Base-by-base conservation (phyloP, 164 flowering plant genomes). In the Echeveria elegans region DNA sequence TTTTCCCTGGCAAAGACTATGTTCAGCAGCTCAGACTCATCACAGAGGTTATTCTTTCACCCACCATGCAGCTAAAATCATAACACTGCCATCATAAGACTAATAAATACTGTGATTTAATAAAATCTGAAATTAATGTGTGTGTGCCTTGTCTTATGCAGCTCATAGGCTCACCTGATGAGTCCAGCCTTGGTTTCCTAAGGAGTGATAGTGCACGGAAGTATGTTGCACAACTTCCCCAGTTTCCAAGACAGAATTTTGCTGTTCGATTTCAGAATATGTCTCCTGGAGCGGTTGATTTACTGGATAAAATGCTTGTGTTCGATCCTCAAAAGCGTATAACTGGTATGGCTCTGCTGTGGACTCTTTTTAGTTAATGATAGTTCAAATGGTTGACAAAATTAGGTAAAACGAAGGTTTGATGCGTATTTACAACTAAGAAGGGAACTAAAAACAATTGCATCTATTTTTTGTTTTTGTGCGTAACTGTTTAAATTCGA, bases 131-230 rank as follows among this genome's bases (percentile, higher is more conserved):
- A n/a, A n/a, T n/a, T n/a, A n/a, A n/a, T n/a, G n/a, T n/a, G n/a
- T n/a, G n/a, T n/a, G n/a, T n/a, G n/a, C n/a, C n/a, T 56, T 56
- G 61, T 56, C 30, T 23, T 29, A 19, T 37, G 47, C 43, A 64
- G 87, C 74, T 82, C 16, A 69, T 83, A 72, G 85, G 83, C 41
- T 78, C 81, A 26, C 85, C 87, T 65, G 85, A 82, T 62, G 85
- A 82, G 18, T 72, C 83, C 18, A 80, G 78, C 69, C 78, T 83
- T 71, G 83, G 77, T 26, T 83, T 83, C 64, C 70, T 83, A 50
- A 75, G 75, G 50, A 82, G 84, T 76, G 83, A 76, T 45, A 79
- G 79, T 76, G 88, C 84, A 9, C 72, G 78, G 38, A 79, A 71
- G 69, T 80, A 80, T 66, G 81, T 82, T 1, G 76, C 66, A 68